Conservation (phyloP, 2,329 filamentous ascomycete species). For the Elsinoe australis region DNA sequence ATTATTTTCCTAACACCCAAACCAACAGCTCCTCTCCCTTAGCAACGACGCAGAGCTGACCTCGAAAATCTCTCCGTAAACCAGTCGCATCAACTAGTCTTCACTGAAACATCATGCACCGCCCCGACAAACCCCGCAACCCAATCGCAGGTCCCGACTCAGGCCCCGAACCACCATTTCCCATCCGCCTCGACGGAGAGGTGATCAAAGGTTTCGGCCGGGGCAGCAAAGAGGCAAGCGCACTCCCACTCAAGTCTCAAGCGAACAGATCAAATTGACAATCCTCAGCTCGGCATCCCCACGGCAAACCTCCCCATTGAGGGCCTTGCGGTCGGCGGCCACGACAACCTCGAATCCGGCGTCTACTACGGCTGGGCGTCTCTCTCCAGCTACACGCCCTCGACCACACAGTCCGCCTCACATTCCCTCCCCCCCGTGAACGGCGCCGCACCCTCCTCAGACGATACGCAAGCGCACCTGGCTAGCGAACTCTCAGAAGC, state of each 20-base stretch:
- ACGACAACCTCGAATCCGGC: conserved; percentile 59
- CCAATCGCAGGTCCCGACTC: conserved; percentile 63
- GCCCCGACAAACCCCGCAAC: conserved; percentile 51
- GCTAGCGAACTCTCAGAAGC: conserved; percentile 15
- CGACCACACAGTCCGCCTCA: conserved; percentile 20
- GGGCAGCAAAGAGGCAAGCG: conserved; percentile 74
- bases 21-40: not conserved
- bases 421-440: conserved; percentile 11
- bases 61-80: too few relatives aligned
- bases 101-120: conserved; percentile 24
- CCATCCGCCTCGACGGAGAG: conserved; percentile 72
- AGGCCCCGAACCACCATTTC: conserved; percentile 72
- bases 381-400: conserved; percentile 39
- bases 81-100: not conserved
- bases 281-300: conserved; percentile 74
- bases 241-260: not conserved
- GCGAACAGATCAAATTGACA: too few relatives aligned
- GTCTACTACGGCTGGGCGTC: conserved; percentile 93
- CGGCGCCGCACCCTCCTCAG: too few relatives aligned
- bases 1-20: not conserved
- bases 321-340: conserved; percentile 61
- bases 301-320: conserved; percentile 77
- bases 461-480: conserved; percentile 17
- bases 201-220: conserved; percentile 91
- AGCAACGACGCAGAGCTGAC: too few relatives aligned